A percentile compares a stretch with the other conserved stretches of the same genome.
phyloP scores from a whole-genome alignment of 1,284 basidiomycete species.

The Ceratobasidium sp. region DNA sequence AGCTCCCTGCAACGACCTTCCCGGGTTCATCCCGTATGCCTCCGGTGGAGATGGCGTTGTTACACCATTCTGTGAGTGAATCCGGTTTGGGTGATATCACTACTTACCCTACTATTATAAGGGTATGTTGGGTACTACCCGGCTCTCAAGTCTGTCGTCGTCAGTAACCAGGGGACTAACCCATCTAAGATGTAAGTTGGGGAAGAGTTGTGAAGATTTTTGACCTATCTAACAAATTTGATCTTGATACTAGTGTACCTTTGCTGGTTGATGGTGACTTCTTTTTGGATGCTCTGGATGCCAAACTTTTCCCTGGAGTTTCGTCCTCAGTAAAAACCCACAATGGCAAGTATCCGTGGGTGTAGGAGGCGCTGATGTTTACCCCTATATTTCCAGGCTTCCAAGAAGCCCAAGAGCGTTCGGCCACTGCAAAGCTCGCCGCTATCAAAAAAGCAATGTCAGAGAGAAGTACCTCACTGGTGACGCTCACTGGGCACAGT shows the following conservation, averaged over 20 bases:
- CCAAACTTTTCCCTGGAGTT: constrained; percentile 34
- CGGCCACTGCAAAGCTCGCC: constrained; percentile 44
- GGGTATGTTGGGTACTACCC: constrained; percentile 44
- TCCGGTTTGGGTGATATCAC: not conserved
- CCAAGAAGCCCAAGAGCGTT: constrained; percentile 45
- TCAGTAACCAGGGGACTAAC: constrained; percentile 49
- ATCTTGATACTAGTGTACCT: constrained; percentile 28
- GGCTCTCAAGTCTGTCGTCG: constrained; percentile 43
- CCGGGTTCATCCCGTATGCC: constrained; percentile 46
- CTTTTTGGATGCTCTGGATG: constrained; percentile 15
- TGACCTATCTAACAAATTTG: not conserved
- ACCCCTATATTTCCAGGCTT: constrained; percentile 31
- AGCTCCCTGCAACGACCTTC: constrained; percentile 45
- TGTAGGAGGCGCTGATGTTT: not conserved
- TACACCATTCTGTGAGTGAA: constrained; percentile 43
- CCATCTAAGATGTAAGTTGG: constrained; percentile 45
- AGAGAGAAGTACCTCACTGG: constrained; percentile 31
- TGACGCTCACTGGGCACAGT: constrained; percentile 48
- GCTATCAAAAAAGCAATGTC: constrained; percentile 48
- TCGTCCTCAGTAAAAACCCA: constrained; percentile 32
- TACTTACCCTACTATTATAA: not conserved
- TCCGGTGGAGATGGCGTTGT: constrained; percentile 47
- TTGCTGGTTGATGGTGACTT: constrained; percentile 44
- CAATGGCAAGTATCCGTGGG: constrained; percentile 19
- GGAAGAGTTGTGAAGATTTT: not conserved